Base-by-base conservation (phyloP, 1,284 basidiomycete species). In the Boletus smithii region DNA sequence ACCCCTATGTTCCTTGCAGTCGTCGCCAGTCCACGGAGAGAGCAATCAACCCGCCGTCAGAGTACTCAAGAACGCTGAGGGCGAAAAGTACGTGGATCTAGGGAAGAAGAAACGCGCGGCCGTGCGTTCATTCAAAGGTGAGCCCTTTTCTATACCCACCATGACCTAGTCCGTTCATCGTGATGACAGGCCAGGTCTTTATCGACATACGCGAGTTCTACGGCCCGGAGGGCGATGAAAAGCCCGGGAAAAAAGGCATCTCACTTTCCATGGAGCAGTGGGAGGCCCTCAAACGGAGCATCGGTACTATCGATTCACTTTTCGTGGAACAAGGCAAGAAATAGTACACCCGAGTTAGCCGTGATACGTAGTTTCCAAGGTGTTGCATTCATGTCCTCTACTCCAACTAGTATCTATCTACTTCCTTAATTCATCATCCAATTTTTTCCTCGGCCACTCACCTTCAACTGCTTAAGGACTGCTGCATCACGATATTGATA, bases 191-290 rank as follows among this genome's bases (percentile, higher is more conserved):
- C 26, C 67, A 68, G n/a, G 57, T 73, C 2, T 71, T 83, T 40
- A 61, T 93, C 14, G 88, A 93, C 61, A 85, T 94, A 45, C 80
- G 91, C 44, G 90, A 93, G 66, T 91, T 75, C 58, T 93, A 66
- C n/a, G 61, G 55, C 6, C 9, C 51, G 36, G 60, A 86, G 57
- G 77, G 78, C 17, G 77, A 79, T n/a, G 74, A 81, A 52, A 89
- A 87, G 54, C 90, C 90, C 0, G 87, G 88, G 0, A 85, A 86
- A 66, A 92, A 92, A 59, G 90, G 90, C 7, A 85, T 93, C 47
- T 77, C 82, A 0, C 71, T 93, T n/a, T 69, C 69, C 9, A 37
- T 69, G 0, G 89, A 91, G 30, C 88, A 89, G 78, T 89, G 86
- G 86, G 69, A 81, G 37, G 58, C 61, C 13, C 67, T 89, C 41